Percentiles rank a stretch among this genome's conserved stretches.
Evolutionary conservation across 805 yeast species (phyloP).

Genomic region (Starmerella vaccinii): DNA sequence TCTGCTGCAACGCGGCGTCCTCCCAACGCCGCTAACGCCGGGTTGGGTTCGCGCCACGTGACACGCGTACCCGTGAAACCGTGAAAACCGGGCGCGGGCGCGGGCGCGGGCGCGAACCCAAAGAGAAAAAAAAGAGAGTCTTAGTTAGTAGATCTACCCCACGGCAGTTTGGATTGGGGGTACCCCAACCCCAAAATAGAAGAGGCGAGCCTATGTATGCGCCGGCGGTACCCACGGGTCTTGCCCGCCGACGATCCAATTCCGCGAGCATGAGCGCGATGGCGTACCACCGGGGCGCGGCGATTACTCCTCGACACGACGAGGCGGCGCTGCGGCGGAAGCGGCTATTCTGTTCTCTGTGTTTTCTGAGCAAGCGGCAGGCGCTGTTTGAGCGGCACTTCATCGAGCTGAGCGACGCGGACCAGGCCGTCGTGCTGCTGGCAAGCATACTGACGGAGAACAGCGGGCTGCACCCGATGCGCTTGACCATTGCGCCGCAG

Average conservation of each 20-base stretch:
- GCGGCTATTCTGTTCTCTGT: constrained; percentile 17
- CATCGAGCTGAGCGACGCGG: constrained; percentile 12
- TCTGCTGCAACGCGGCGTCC: too few species aligned
- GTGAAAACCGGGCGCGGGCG: too few species aligned
- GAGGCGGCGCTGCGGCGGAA: constrained; percentile 3
- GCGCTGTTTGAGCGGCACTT: constrained; percentile 15
- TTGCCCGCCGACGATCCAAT: not conserved
- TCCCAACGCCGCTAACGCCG: too few species aligned
- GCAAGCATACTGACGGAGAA: constrained; percentile 21
- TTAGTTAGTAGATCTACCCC: constrained; percentile 1
- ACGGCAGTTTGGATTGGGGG: constrained; percentile 3
- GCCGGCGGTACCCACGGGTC: not conserved
- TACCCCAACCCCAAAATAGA: constrained; percentile 6
- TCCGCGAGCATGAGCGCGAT: not conserved
- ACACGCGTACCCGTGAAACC: too few species aligned
- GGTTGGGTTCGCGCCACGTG: too few species aligned
- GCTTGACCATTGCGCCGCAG: constrained; percentile 1
- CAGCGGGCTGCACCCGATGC: constrained; percentile 16
- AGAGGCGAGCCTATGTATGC: constrained; percentile 4
- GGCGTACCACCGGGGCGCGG: not conserved
- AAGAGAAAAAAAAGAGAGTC: not conserved
- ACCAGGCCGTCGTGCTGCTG: constrained; percentile 17
- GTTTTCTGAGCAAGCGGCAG: constrained; percentile 15
- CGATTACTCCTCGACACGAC: not conserved
- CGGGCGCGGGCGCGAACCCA: too few species aligned